phyloP scores from a whole-genome alignment of 768 basidiomycete genomes.

The Pulveroboletus sp. region DNA sequence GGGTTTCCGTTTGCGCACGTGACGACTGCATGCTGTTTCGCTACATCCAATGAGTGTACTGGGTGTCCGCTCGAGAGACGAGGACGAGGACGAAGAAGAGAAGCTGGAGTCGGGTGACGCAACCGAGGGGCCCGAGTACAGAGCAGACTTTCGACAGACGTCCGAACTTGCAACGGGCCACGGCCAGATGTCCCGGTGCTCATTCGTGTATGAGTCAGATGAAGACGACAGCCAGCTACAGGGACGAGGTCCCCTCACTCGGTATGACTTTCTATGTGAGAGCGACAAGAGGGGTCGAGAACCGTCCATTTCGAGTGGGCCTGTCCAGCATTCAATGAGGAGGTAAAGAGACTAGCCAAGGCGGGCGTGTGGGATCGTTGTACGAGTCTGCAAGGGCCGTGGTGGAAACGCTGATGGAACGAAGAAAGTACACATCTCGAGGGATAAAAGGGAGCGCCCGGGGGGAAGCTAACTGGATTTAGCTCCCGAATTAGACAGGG shows the following conservation, averaged over 20 bases:
- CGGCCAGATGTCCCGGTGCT: constrained; percentile 14
- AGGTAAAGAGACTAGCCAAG: not conserved
- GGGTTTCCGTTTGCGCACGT: constrained; percentile 20
- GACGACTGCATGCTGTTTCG: not conserved
- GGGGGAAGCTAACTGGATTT: not conserved
- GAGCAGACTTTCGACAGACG: constrained; percentile 14
- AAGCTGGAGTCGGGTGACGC: constrained; percentile 12
- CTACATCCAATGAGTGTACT: constrained; percentile 3
- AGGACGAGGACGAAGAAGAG: constrained; percentile 12
- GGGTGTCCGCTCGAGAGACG: constrained; percentile 8
- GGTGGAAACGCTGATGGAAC: constrained; percentile 5
- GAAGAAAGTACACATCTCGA: constrained; percentile 13
- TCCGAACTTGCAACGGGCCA: constrained; percentile 11
- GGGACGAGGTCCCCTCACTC: constrained; percentile 29
- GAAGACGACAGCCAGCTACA: constrained; percentile 21
- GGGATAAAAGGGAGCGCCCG: constrained; percentile 13
- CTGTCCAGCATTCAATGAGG: not conserved
- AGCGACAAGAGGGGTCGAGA: constrained; percentile 4
- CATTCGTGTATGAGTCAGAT: constrained; percentile 12
- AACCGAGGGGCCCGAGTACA: constrained; percentile 12
- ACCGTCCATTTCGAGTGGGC: constrained; percentile 10
- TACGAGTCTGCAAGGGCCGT: not conserved
- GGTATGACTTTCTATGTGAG: constrained; percentile 8
- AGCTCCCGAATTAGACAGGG: constrained; percentile 2
- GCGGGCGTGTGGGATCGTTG: not conserved